Conservation (phyloP, 768 basidiomycete species). For the Auricularia auricula-judae region DNA sequence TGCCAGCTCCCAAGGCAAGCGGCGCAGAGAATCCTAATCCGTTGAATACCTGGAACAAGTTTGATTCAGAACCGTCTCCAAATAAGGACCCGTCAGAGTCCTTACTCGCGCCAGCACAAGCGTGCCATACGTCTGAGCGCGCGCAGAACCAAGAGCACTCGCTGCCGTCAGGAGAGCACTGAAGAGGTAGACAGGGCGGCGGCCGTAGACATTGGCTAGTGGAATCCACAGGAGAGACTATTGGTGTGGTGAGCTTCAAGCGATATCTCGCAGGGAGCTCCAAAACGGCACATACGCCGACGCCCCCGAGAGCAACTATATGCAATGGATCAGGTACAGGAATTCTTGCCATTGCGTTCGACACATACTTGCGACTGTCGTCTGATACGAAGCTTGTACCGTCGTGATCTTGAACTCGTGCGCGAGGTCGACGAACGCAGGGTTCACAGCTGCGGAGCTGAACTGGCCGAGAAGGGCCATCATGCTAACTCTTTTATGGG, state of each 20-base stretch:
- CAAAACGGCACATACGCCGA: neutral
- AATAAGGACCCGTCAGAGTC: neutral
- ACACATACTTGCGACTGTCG: conserved; percentile 16
- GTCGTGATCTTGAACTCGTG: conserved; percentile 25
- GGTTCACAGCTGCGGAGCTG: conserved; percentile 28
- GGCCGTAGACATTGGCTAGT: conserved; percentile 30
- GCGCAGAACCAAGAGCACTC: neutral
- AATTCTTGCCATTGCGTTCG: conserved; percentile 11
- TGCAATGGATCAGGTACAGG: no score
- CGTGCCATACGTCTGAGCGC: neutral
- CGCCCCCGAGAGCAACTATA: neutral
- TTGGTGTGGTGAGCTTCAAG: conserved; percentile 3
- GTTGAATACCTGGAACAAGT: conserved; percentile 19
- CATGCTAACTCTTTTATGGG: conserved; percentile 22
- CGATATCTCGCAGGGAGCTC: neutral
- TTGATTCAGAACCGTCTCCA: neutral
- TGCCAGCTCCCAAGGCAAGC: conserved; percentile 27
- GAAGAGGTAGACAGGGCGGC: conserved; percentile 26
- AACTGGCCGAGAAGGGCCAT: conserved; percentile 28
- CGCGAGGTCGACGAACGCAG: conserved; percentile 27
- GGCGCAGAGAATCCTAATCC: conserved; percentile 26
- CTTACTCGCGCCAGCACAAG: neutral
- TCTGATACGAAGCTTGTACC: conserved; percentile 31
- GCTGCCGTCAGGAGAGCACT: neutral
- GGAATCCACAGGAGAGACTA: conserved; percentile 30